These are phyloP conservation scores for Diplodia seriata DNA, from an alignment of 2,329 filamentous ascomycete species.

Conservation along the genomic window DNA sequence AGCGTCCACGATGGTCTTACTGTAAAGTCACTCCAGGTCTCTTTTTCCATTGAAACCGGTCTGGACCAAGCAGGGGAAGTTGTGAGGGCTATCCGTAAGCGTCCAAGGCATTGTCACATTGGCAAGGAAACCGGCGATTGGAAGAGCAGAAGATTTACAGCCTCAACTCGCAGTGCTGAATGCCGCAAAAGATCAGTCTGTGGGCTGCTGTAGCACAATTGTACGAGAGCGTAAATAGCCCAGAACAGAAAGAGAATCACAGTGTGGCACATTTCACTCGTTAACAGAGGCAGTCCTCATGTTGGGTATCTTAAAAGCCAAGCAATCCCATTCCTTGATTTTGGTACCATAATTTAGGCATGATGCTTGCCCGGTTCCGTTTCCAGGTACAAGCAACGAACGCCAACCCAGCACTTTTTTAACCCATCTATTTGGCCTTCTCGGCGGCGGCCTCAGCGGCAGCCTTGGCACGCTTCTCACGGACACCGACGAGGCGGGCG, in stretches of 20 bases:
- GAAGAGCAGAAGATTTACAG: no score
- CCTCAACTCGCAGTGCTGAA: background rate
- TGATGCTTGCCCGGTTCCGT: constrained; percentile 31
- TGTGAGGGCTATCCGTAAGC: no score
- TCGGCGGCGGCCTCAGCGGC: constrained; percentile 80
- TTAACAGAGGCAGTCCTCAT: constrained; percentile 24
- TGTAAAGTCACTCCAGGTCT: no score
- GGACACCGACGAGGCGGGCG: constrained; percentile 78
- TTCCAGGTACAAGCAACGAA: constrained; percentile 31
- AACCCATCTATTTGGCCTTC: constrained; percentile 76
- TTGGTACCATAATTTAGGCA: constrained; percentile 30
- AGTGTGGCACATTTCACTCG: constrained; percentile 8
- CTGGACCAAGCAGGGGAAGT: no score
- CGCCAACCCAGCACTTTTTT: constrained; percentile 33
- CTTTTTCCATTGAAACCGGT: no score
- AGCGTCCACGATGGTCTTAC: no score
- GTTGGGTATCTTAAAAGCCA: constrained; percentile 32
- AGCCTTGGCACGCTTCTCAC: constrained; percentile 92
- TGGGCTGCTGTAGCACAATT: background rate
- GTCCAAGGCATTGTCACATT: no score
- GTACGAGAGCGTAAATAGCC: background rate
- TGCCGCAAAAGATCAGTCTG: background rate
- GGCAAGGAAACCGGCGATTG: no score
- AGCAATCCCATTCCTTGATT: constrained; percentile 31
- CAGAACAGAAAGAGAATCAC: background rate